Percentiles rank a stretch among this genome's conserved stretches.
These are phyloP conservation scores for Russula earlei DNA, from an alignment of 768 basidiomycete genomes.

Conservation along the genomic window DNA sequence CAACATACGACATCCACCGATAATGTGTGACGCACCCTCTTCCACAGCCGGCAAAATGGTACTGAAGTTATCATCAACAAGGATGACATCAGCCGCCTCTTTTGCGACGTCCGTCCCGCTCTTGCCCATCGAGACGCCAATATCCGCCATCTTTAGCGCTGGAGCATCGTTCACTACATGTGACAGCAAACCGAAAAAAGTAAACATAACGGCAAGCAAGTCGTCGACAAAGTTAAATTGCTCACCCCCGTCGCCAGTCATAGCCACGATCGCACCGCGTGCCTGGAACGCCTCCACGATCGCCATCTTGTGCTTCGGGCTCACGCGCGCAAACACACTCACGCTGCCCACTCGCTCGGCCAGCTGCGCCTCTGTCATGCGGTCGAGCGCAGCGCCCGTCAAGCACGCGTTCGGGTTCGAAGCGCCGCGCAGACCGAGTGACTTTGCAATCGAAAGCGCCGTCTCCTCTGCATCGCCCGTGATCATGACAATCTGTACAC, in stretches of 20 bases:
- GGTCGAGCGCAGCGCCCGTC: conserved; percentile 60
- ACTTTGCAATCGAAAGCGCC: conserved; percentile 77
- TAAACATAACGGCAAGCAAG: not conserved
- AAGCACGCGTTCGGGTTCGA: conserved; percentile 27
- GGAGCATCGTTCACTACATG: conserved; percentile 85
- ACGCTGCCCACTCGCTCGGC: conserved; percentile 72
- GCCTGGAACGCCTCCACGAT: conserved; percentile 92
- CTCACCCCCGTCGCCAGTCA: conserved; percentile 95
- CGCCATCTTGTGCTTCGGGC: conserved; percentile 95
- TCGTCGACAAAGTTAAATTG: no score
- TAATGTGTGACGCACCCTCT: conserved; percentile 49
- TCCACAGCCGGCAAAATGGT: conserved; percentile 92
- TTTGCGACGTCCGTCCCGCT: conserved; percentile 99
- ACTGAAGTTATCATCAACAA: conserved; percentile 95
- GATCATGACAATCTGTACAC: conserved; percentile 97
- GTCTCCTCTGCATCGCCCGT: conserved; percentile 92
- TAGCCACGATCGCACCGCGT: conserved; percentile 84
- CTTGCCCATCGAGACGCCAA: conserved; percentile 96
- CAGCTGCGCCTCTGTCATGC: conserved; percentile 72
- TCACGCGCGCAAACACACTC: conserved; percentile 90
- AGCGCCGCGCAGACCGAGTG: conserved; percentile 73
- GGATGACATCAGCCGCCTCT: conserved; percentile 93
- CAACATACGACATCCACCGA: conserved; percentile 3
- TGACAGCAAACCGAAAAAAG: not conserved
- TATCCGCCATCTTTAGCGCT: conserved; percentile 95